Evolutionary conservation across 495 filamentous ascomycete genomes (phyloP), one percentile per base, ranked within the genome.

Genomic region (Pseudoneurospora amorphoporcata): DNA sequence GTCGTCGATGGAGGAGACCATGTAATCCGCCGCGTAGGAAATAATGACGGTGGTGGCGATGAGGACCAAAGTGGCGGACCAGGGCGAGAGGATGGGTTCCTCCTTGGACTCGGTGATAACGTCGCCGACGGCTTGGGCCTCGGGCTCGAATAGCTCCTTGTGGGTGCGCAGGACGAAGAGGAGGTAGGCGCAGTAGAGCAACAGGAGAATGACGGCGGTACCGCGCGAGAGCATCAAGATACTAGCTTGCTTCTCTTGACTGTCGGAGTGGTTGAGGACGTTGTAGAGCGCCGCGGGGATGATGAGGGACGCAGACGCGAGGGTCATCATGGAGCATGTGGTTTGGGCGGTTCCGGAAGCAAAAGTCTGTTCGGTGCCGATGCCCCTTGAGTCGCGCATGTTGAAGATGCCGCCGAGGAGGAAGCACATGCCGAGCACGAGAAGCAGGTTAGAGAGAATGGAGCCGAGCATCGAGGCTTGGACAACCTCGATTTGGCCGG

Each of bases 401-500:
- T 88, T 86, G 69, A 82, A 82, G 74, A 96, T 84, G 29, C 95
- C 95, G 68, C 95, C 95, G 72, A 93, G 87, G 72, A 97, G 85
- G 87, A 99, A 99, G 82, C 95, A 98, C 89, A 95, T 97, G 72
- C 95, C 95, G 69, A 99, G 87, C 58, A 99, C 95, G 32, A 99
- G 87, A 14, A 99, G 87, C 70, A 98, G 92, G 77, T 99, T 99
- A 69, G 95, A 98, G 38, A 99, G 85, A 73, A 99, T 97, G 79
- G 92, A 95, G 42, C 95, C 95, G 23, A 99, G 90, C 95, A 99
- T 99, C 77, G 93, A 97, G 43, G 95, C 90, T 82, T 99, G 96
- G 4, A 98, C 95, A 70, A 99, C 94, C 73, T 96, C 90, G 77
- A 98, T 94, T 82, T 99, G 90, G 42, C 90, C 89, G 73, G 95